Conservation (phyloP, 768 basidiomycete species). For the Phylloporus rhodoxanthus region DNA sequence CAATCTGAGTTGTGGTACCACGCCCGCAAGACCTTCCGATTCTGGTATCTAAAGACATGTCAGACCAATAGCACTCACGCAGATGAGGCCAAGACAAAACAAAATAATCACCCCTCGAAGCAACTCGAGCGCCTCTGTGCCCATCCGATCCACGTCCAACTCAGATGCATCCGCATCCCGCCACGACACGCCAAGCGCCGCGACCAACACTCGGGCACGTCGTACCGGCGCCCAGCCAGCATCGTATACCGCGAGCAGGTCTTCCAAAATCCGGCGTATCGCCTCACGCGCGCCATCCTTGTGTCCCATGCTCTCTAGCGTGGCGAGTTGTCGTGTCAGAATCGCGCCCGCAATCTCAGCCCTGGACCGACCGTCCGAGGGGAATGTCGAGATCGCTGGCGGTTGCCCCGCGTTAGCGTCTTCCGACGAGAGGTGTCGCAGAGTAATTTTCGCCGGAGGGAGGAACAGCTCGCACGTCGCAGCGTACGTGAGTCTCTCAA, state of each 20-base stretch:
- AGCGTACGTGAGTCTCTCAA: constrained; percentile 64
- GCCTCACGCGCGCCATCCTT: constrained; percentile 49
- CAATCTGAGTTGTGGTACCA: constrained; percentile 45
- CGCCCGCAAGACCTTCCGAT: constrained; percentile 26
- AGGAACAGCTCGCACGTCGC: constrained; percentile 64
- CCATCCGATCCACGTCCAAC: constrained; percentile 33
- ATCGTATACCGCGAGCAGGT: constrained; percentile 47
- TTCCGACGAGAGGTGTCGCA: constrained; percentile 22
- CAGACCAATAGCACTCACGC: neutral
- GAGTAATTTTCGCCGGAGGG: constrained; percentile 42
- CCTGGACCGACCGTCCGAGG: constrained; percentile 6
- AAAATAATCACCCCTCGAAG: constrained; percentile 36
- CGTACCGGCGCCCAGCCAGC: constrained; percentile 47
- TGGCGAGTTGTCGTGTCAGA: constrained; percentile 55
- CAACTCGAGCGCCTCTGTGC: constrained; percentile 38
- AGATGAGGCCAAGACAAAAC: neutral
- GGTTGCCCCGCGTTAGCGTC: neutral
- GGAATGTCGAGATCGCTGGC: constrained; percentile 11
- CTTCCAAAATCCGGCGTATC: constrained; percentile 39
- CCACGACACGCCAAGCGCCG: constrained; percentile 45
- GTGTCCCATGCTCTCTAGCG: constrained; percentile 49
- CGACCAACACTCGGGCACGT: constrained; percentile 50
- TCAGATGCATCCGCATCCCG: constrained; percentile 23
- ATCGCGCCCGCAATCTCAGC: constrained; percentile 44
- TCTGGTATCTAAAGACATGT: constrained; percentile 22